Base-by-base conservation (phyloP, 2,329 filamentous ascomycete genomes). In the Fusarium sp. region DNA sequence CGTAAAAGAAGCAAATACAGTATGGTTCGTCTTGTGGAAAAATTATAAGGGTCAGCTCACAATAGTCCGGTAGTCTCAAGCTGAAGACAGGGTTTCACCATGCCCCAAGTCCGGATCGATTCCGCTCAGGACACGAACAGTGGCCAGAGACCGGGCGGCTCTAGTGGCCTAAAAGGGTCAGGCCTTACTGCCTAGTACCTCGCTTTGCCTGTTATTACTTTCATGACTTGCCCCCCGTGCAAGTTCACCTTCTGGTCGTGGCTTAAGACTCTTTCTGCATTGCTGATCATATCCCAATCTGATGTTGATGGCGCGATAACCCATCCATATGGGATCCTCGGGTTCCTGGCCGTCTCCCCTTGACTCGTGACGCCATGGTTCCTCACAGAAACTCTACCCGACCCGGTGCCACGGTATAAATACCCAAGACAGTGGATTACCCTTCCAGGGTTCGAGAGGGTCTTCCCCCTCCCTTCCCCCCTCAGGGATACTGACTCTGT, bases 201-300 rank as follows among this genome's bases (percentile, higher is more conserved):
- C 45, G 45, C 45, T 50, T 29, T 50, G 22, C 22, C 42, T 47
- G 42, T 47, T 47, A 27, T 47, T 47, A 47, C 22, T 25, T 31
- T 31, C 29, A 31, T 31, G 29, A 36, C 47, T 50, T 25, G 47
- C 16, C 25, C 47, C 25, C 18, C 45, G 25, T 25, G 14, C 45
- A 50, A 52, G 16, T 52, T 31, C 18, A 31, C 10, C 47, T n/a
- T 29, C 18, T 31, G 18, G 27, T 20, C 47, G 47, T 31, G 25
- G 47, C 27, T 20, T 27, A 13, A 13, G 25, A 52, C 18, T 31
- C 25, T 52, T 10, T 22, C 42, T 31, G 62, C 70, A 36, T 29
- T 74, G 70, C 63, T 59, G 66, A 74, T 74, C 70, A 57, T 67
- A 71, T n/a, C 70, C 65, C 14, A 22, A 64, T 59, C 67, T 40